phyloP scores from a whole-genome alignment of 306 rosid genomes.

The Dicorynia guianensis region DNA sequence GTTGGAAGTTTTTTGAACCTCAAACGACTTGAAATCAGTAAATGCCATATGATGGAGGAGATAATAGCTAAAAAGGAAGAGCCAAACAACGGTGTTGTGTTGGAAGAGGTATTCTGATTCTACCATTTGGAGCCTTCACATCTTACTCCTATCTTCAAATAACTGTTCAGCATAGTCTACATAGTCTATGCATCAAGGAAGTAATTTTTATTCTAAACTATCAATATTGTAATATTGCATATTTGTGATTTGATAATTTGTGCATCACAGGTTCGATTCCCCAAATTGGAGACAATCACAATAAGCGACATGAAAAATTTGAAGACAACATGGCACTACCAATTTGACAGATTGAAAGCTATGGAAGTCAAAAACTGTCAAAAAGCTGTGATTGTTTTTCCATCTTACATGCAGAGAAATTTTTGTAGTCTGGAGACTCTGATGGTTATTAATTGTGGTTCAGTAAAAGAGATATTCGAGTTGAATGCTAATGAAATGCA shows the following conservation, averaged over 20 bases:
- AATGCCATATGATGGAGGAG: constrained; percentile 19
- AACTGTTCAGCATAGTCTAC: background rate
- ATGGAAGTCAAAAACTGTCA: background rate
- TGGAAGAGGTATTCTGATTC: background rate
- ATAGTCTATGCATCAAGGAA: background rate
- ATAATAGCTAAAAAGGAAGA: background rate
- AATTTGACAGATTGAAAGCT: background rate
- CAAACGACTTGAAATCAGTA: background rate
- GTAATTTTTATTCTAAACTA: background rate
- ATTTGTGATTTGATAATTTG: background rate
- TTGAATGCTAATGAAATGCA: background rate
- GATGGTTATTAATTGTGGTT: background rate
- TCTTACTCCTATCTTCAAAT: background rate
- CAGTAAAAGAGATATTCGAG: constrained; percentile 2
- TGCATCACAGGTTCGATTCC: constrained; percentile 4
- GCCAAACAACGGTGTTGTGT: background rate
- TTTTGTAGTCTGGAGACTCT: background rate
- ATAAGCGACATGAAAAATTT: background rate
- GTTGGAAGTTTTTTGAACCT: background rate
- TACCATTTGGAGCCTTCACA: background rate
- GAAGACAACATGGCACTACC: constrained; percentile 17
- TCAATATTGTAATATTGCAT: background rate
- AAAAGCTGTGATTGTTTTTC: background rate
- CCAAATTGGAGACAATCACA: background rate
- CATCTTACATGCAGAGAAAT: background rate